A percentile compares a stretch with the other conserved stretches of the same genome.
Conservation (phyloP, 1,139 yeast species). For the Meyerozyma guilliermondii region DNA sequence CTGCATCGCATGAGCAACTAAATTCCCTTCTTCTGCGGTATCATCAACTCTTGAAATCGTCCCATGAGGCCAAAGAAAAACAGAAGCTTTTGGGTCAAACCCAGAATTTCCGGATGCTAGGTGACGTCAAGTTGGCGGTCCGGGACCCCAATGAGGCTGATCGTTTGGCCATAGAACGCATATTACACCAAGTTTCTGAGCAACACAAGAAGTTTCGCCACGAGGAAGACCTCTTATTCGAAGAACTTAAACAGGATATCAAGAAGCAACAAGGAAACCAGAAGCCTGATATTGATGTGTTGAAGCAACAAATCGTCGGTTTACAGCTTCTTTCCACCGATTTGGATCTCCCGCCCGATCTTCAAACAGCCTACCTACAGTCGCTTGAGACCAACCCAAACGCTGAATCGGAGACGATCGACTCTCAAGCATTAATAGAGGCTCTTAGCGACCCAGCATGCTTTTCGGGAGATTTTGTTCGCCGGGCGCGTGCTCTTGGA, state of each 20-base stretch:
- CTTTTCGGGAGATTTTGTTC: not conserved
- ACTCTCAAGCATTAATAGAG: not conserved
- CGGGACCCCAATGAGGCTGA: slow-evolving; percentile 12
- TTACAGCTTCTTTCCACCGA: slow-evolving; percentile 75
- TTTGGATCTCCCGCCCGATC: slow-evolving; percentile 60
- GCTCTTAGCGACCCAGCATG: not conserved
- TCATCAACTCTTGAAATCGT: slow-evolving; percentile 20
- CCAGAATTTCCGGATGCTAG: slow-evolving; percentile 2
- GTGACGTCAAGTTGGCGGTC: slow-evolving; percentile 1
- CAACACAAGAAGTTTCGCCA: slow-evolving; percentile 21
- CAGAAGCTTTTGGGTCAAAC: slow-evolving; percentile 5
- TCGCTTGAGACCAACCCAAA: not conserved
- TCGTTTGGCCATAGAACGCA: slow-evolving; percentile 25
- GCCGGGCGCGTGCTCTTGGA: not conserved
- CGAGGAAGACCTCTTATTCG: slow-evolving; percentile 22
- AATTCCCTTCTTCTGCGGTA: slow-evolving; percentile 28
- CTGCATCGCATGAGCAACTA: slow-evolving; percentile 28
- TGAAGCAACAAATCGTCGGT: slow-evolving; percentile 68
- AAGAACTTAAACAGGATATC: slow-evolving; percentile 9
- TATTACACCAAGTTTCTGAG: slow-evolving; percentile 26
- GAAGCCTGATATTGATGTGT: slow-evolving; percentile 42
- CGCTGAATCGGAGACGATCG: slow-evolving; percentile 2
- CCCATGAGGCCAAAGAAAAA: slow-evolving; percentile 15
- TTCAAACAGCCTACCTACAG: slow-evolving; percentile 20
- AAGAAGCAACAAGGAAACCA: slow-evolving; percentile 5